phyloP scores from a whole-genome alignment of 371 early-diverging fungal species.

The Caulochytrium protostelioides region DNA sequence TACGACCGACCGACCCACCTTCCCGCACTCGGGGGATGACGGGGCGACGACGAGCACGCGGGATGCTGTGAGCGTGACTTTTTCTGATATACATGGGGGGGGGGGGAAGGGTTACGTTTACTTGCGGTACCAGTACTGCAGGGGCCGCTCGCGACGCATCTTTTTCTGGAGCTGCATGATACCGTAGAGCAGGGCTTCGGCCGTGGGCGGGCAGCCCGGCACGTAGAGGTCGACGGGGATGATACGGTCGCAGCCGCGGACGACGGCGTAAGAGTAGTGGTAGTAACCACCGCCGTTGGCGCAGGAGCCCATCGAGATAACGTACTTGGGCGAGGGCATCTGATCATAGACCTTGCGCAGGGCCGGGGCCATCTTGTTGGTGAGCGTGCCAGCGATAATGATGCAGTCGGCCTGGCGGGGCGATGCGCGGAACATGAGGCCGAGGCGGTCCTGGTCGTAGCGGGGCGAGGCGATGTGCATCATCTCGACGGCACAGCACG shows the following conservation, averaged over 20 bases:
- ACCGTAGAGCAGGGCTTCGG: constrained; percentile 5
- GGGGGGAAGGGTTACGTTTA: neutral
- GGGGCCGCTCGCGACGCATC: constrained; percentile 11
- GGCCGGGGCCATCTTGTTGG: constrained; percentile 6
- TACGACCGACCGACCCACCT: too few species aligned
- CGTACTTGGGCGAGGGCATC: constrained; percentile 3
- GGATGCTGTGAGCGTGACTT: neutral
- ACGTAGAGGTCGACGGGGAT: constrained; percentile 5
- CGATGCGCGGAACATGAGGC: constrained; percentile 5
- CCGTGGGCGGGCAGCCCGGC: constrained; percentile 7
- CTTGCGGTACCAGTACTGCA: constrained; percentile 41
- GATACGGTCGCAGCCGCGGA: constrained; percentile 3
- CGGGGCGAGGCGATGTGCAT: constrained; percentile 78
- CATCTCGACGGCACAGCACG: constrained; percentile 76
- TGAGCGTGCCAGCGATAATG: constrained; percentile 7
- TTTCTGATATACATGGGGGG: neutral
- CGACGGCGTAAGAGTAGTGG: constrained; percentile 7
- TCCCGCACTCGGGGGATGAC: too few species aligned
- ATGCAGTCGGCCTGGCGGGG: constrained; percentile 6
- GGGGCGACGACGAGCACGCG: too few species aligned
- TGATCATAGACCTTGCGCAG: constrained; percentile 4
- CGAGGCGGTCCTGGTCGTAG: constrained; percentile 6
- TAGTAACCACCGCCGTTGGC: constrained; percentile 6
- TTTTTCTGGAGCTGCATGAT: constrained; percentile 8
- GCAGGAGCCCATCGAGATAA: constrained; percentile 7